Evolutionary conservation across 1,139 yeast species (phyloP), one percentile per base, ranked within the genome.

Genomic region (Taphrina pruni): DNA sequence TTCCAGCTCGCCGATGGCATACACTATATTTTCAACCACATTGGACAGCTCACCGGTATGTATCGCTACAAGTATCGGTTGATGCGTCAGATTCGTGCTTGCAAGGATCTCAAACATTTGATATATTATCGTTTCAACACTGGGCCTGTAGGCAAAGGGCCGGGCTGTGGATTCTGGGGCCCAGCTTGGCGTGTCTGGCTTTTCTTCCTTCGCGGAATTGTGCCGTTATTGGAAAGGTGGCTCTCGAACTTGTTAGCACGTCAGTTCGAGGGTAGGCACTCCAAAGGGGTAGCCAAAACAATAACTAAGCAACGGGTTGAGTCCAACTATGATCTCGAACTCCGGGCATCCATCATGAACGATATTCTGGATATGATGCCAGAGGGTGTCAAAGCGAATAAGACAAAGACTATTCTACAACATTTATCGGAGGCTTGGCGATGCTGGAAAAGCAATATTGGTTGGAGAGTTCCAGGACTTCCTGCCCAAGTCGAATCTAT

Each of bases 111-210:
- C 75, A 94, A 95, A 78, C 99, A 95, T 77, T 87, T 93, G 12
- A 88, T 94, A 1, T 94, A 94, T 76, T 84, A 90, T 72, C 83
- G 88, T 70, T 94, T 95, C 80, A 94, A 95, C 76, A 80, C 72
- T 80, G 46, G 83, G 85, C 51, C 89, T 32, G 72, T 95, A 52
- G 98, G 98, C 0, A 94, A 94, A 77, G 99, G 99, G 0, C 99
- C 99, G 0, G 99, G 99, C 0, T 90, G 96, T 80, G 99, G 99
- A 1, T 90, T 94, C 78, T 95, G 99, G 99, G 99, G 94, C 76
- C 99, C 99, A 0, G 90, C 97, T 0, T 94, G 99, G 99, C 83
- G 97, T 74, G 95, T 93, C 0, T 95, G 99, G 99, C 81, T 95
- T 2, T 90, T 88, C 70, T 94, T 94, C 77, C 79, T 94, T 79